Percentiles rank a stretch among this genome's conserved stretches.
Evolutionary conservation across 805 yeast genomes (phyloP).

Genomic region (Saccharomycopsis sp.): DNA sequence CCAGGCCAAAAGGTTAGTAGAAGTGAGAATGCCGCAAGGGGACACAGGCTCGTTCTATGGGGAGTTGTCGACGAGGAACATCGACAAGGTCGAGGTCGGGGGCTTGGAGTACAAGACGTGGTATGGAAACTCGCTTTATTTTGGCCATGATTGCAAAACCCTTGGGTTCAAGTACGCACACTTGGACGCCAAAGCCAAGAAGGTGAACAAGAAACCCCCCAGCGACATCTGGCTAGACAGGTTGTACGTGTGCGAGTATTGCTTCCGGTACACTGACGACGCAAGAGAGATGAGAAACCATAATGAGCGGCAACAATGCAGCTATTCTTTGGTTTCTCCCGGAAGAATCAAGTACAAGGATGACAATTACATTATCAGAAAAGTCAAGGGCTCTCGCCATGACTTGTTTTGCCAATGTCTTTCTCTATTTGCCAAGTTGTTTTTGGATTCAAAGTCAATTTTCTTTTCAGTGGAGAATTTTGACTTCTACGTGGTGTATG

Average conservation of each 20-base stretch:
- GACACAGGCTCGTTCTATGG: constrained; percentile 56
- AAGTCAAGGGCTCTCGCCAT: constrained; percentile 58
- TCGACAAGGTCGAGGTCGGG: constrained; percentile 59
- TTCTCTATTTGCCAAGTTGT: constrained; percentile 78
- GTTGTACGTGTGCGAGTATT: constrained; percentile 66
- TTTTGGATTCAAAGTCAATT: constrained; percentile 82
- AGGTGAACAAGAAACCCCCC: constrained; percentile 18
- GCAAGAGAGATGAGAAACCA: constrained; percentile 43
- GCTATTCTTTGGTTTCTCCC: constrained; percentile 35
- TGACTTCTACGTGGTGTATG: constrained; percentile 70
- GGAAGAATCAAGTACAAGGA: constrained; percentile 69
- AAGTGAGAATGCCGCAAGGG: too few species aligned
- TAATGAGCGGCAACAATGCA: constrained; percentile 34
- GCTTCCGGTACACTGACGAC: constrained; percentile 70
- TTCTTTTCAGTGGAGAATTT: constrained; percentile 71
- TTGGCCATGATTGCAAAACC: constrained; percentile 38
- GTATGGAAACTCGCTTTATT: constrained; percentile 83
- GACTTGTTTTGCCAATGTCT: constrained; percentile 71
- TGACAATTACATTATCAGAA: constrained; percentile 45
- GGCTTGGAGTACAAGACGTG: constrained; percentile 63
- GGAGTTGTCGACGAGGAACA: constrained; percentile 51
- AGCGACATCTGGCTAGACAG: constrained; percentile 45
- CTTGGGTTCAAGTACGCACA: constrained; percentile 35
- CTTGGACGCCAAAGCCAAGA: constrained; percentile 15
- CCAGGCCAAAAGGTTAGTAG: too few species aligned